Evolutionary conservation across 768 basidiomycete species (phyloP).

Genomic region (Tylopilus intermedius): DNA sequence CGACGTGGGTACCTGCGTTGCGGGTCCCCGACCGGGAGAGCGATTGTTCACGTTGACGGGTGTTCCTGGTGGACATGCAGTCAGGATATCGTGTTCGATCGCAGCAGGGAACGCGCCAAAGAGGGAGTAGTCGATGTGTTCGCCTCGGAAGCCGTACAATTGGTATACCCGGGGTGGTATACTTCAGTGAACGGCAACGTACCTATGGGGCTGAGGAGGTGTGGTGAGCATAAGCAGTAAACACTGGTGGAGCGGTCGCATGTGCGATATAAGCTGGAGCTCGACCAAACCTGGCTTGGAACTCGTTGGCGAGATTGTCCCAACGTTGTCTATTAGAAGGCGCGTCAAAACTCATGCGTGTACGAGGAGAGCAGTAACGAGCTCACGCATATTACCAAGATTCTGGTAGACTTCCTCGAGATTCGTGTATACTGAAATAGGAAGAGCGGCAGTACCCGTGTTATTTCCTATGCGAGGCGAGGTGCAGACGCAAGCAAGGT

Average conservation of each 20-base stretch:
- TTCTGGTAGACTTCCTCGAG: constrained; percentile 53
- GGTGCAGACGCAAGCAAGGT: no score
- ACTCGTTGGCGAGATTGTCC: constrained; percentile 58
- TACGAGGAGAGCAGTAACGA: neutral
- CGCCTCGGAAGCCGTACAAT: constrained; percentile 43
- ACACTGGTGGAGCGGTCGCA: constrained; percentile 31
- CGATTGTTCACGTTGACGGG: constrained; percentile 14
- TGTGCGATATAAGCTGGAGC: constrained; percentile 67
- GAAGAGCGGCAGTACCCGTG: constrained; percentile 49
- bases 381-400: constrained; percentile 46
- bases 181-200: constrained; percentile 1
- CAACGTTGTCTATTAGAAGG: constrained; percentile 42
- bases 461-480: no score
- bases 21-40: constrained; percentile 53
- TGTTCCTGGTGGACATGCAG: constrained; percentile 58
- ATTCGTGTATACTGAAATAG: constrained; percentile 58
- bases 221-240: neutral
- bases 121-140: constrained; percentile 80
- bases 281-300: constrained; percentile 57
- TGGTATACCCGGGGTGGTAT: neutral
- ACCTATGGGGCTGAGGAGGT: constrained; percentile 32
- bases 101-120: constrained; percentile 86
- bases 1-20: constrained; percentile 54
- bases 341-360: neutral
- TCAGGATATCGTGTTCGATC: constrained; percentile 77